phyloP scores from a whole-genome alignment of 129 eudicot species.

The Cynara cardunculus region DNA sequence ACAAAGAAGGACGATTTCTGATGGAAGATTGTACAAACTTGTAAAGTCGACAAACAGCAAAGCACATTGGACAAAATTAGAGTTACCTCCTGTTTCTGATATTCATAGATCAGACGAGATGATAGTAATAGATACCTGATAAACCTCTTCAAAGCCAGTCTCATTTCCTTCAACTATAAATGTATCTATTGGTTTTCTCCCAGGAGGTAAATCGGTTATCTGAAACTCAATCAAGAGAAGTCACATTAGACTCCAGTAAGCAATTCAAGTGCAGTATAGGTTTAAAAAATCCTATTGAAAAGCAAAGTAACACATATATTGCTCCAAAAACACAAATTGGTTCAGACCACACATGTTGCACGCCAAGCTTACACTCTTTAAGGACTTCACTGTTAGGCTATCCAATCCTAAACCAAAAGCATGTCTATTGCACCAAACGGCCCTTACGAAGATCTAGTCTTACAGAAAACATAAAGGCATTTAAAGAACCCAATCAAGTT shows the following conservation, averaged over 20 bases:
- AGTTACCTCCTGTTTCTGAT: neutral
- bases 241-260: neutral
- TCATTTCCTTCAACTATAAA: constrained; percentile 67
- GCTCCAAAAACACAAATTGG: neutral
- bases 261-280: neutral
- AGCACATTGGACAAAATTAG: neutral
- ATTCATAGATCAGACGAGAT: constrained; percentile 1
- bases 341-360: neutral
- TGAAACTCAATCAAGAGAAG: constrained; percentile 29
- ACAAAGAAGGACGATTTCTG: too few species aligned
- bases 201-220: constrained; percentile 97
- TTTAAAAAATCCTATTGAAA: neutral
- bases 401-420: neutral
- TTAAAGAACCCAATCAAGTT: neutral
- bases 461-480: neutral
- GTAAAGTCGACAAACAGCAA: neutral
- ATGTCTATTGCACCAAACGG: neutral
- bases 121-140: constrained; percentile 50
- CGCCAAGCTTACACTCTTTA: neutral
- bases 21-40: neutral
- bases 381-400: neutral
- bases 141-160: constrained; percentile 68
- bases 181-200: constrained; percentile 82
- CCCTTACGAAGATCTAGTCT: neutral
- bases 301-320: neutral